Evolutionary conservation across 305 asterid genomes (phyloP).

Genomic region (Fraxinus sp.): DNA sequence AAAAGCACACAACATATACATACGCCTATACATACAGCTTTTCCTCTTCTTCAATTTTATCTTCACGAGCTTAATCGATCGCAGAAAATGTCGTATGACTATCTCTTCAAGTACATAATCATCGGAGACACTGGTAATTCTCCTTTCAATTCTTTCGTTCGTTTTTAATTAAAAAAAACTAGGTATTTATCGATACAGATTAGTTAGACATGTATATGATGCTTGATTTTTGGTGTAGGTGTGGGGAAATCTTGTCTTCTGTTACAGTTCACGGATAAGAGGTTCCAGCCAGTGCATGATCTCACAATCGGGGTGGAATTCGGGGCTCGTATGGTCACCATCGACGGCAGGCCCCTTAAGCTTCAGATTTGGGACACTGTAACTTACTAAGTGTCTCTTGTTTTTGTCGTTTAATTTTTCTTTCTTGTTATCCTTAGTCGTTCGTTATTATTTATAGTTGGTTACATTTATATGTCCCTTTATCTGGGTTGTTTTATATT

Average conservation of each 20-base stretch:
- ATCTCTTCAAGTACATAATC: constrained; percentile 66
- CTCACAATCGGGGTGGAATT: constrained; percentile 88
- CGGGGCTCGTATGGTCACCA: constrained; percentile 80
- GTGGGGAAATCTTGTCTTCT: constrained; percentile 89
- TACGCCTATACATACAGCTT: neutral
- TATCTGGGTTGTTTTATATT: neutral
- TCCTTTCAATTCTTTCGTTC: neutral
- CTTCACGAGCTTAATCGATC: constrained; percentile 16
- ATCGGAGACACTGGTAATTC: constrained; percentile 62
- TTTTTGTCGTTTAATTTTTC: constrained; percentile 9
- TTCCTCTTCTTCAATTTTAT: constrained; percentile 10
- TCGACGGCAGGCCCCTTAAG: constrained; percentile 71
- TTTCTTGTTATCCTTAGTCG: neutral
- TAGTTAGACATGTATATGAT: neutral
- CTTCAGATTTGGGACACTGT: constrained; percentile 96
- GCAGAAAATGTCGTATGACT: constrained; percentile 56
- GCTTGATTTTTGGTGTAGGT: constrained; percentile 37
- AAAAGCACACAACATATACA: neutral
- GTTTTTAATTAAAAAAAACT: neutral
- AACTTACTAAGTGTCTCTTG: neutral
- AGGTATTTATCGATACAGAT: neutral
- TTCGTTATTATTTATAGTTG: neutral
- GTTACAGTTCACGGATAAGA: constrained; percentile 80
- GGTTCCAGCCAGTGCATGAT: constrained; percentile 93
- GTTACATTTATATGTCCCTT: neutral